Evolutionary conservation across 495 filamentous ascomycete genomes (phyloP).

Genomic region (Hypoxylon crocopeplum): DNA sequence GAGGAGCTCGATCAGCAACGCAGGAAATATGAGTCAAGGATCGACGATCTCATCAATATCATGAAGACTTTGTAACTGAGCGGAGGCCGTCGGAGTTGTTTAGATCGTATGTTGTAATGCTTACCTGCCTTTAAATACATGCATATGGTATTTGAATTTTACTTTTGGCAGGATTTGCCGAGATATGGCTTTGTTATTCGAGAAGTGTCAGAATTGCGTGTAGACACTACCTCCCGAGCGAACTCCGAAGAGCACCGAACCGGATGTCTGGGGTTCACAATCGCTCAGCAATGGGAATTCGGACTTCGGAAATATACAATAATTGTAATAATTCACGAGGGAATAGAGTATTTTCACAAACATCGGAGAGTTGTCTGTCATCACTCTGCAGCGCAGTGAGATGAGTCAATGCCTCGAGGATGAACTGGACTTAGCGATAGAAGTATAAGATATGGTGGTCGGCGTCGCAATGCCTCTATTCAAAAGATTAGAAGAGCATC

Average conservation of each 20-base stretch:
- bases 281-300: constrained; percentile 2
- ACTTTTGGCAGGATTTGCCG: no score
- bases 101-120: background rate
- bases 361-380: no score
- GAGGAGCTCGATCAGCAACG: constrained; percentile 9
- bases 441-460: constrained; percentile 7
- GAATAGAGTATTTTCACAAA: no score
- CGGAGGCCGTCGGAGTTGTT: no score
- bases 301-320: constrained; percentile 12
- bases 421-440: no score
- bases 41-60: constrained; percentile 17
- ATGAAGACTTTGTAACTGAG: constrained; percentile 5
- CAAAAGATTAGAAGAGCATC: background rate
- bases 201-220: background rate
- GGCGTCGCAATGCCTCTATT: background rate
- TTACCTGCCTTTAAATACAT: no score
- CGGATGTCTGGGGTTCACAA: background rate
- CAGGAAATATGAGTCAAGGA: constrained; percentile 4
- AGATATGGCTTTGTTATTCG: no score
- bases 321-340: no score
- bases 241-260: constrained; percentile 25
- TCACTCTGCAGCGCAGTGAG: no score
- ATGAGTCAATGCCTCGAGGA: no score
- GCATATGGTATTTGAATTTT: no score
- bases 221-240: constrained; percentile 5